These are phyloP conservation scores for Leccinum olivaceopallidum DNA, from an alignment of 768 basidiomycete genomes.

Conservation along the genomic window DNA sequence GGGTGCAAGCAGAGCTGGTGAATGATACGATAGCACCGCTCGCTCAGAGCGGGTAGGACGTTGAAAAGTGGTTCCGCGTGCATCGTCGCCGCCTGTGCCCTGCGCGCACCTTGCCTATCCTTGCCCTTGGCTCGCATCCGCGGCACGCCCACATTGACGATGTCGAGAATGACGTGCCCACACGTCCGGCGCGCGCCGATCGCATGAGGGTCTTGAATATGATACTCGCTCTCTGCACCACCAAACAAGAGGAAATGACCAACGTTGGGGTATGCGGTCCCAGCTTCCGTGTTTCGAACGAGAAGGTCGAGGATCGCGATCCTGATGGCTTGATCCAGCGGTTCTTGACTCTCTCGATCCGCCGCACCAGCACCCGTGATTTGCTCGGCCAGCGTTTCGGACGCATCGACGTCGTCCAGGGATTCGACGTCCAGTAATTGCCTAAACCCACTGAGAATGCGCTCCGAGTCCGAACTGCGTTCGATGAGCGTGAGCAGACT, in stretches of 20 bases:
- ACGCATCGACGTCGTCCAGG: slow-evolving; percentile 55
- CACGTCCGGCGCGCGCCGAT: too few relatives aligned
- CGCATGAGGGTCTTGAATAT: too few relatives aligned
- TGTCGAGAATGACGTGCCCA: too few relatives aligned
- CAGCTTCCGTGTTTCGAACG: slow-evolving; percentile 68
- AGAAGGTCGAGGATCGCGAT: slow-evolving; percentile 81
- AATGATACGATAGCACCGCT: slow-evolving; percentile 82
- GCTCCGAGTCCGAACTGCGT: slow-evolving; percentile 79
- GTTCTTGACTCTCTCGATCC: slow-evolving; percentile 44
- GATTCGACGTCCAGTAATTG: slow-evolving; percentile 64
- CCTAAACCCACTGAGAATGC: slow-evolving; percentile 80
- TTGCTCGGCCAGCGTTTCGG: slow-evolving; percentile 61
- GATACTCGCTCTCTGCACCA: slow-evolving; percentile 37
- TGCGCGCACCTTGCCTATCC: not conserved
- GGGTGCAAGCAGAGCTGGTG: slow-evolving; percentile 88
- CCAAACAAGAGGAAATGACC: slow-evolving; percentile 89
- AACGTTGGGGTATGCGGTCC: slow-evolving; percentile 72
- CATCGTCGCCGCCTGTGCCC: slow-evolving; percentile 14
- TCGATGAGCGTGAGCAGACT: slow-evolving; percentile 79
- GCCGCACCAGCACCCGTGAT: slow-evolving; percentile 75
- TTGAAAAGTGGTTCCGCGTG: slow-evolving; percentile 57
- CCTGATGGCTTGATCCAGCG: slow-evolving; percentile 68
- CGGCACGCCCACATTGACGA: too few relatives aligned
- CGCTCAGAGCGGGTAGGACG: slow-evolving; percentile 74
- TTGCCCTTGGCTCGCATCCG: too few relatives aligned